Percentiles rank a stretch among this genome's conserved stretches.
Conservation (phyloP, 768 basidiomycete species). For the Rhodotorula toruloides region DNA sequence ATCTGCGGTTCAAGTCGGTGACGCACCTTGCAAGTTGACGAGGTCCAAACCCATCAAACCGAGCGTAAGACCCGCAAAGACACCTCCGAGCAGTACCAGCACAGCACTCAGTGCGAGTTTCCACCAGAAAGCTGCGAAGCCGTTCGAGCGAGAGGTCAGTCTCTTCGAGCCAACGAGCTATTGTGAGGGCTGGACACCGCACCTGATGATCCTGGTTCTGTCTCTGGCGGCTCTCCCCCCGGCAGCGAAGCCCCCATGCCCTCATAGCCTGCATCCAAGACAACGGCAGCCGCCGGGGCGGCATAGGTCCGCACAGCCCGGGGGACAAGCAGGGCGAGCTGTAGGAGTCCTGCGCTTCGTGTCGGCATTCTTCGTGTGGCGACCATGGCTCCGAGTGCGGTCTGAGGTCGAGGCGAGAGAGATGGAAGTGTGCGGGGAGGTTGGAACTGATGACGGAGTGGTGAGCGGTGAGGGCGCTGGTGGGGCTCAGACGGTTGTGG, state of each 20-base stretch:
- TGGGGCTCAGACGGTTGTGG: too few species aligned
- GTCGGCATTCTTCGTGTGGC: background rate
- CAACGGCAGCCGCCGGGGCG: constrained; percentile 1
- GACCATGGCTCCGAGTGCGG: background rate
- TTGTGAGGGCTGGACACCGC: too few species aligned
- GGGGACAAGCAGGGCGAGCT: constrained; percentile 3
- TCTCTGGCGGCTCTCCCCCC: background rate
- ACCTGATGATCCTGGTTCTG: background rate
- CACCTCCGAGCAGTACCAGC: constrained; percentile 78
- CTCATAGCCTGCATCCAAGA: background rate
- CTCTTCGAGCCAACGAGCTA: too few species aligned
- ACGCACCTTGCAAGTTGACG: constrained; percentile 26
- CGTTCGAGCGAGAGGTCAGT: constrained; percentile 10
- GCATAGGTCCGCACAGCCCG: constrained; percentile 2
- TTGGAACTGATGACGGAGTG: background rate
- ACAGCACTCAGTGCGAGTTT: constrained; percentile 63
- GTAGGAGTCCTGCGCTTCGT: constrained; percentile 2
- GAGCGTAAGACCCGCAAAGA: constrained; percentile 65
- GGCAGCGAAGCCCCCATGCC: background rate
- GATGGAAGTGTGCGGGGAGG: background rate
- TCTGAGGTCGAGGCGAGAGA: background rate
- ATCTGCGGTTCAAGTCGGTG: too few species aligned
- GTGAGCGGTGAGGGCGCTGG: too few species aligned
- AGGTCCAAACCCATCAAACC: constrained; percentile 49
- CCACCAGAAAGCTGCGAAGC: constrained; percentile 58